phyloP scores from a whole-genome alignment of 2,329 filamentous ascomycete genomes.

The Blastomyces emzantsi region DNA sequence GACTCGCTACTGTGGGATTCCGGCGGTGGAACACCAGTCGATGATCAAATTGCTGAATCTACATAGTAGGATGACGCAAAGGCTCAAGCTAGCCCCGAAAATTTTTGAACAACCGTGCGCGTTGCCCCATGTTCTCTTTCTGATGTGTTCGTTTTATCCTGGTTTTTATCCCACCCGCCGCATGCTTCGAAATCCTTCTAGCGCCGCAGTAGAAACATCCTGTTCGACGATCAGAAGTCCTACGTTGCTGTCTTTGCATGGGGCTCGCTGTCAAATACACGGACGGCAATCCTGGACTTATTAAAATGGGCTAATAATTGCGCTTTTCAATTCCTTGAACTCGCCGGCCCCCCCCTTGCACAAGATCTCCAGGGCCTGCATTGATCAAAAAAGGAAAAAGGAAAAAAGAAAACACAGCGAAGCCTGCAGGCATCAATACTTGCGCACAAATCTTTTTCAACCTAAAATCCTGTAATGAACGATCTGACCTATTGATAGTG shows the following conservation, averaged over 20 bases:
- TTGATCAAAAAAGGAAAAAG: neutral
- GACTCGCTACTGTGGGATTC: neutral
- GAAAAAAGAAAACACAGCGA: neutral
- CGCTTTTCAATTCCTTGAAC: neutral
- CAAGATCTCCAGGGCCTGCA: slow-evolving; percentile 6
- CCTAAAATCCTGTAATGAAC: neutral
- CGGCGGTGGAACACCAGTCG: neutral
- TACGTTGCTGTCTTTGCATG: neutral
- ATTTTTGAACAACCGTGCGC: neutral
- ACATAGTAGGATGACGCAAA: slow-evolving; percentile 8
- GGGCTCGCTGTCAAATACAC: neutral
- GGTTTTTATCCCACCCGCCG: neutral
- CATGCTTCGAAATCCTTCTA: slow-evolving; percentile 2
- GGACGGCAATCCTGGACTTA: neutral
- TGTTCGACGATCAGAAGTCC: neutral
- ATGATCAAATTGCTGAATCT: neutral
- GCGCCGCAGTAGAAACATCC: slow-evolving; percentile 1
- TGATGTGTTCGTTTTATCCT: neutral
- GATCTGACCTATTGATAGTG: neutral
- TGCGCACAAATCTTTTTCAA: neutral
- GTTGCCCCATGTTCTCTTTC: neutral
- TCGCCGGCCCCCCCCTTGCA: neutral
- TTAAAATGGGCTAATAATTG: neutral
- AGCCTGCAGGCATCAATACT: slow-evolving; percentile 2
- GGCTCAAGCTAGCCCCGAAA: neutral